phyloP scores from a whole-genome alignment of 2,329 filamentous ascomycete genomes.

The Zopfia rhizophila region DNA sequence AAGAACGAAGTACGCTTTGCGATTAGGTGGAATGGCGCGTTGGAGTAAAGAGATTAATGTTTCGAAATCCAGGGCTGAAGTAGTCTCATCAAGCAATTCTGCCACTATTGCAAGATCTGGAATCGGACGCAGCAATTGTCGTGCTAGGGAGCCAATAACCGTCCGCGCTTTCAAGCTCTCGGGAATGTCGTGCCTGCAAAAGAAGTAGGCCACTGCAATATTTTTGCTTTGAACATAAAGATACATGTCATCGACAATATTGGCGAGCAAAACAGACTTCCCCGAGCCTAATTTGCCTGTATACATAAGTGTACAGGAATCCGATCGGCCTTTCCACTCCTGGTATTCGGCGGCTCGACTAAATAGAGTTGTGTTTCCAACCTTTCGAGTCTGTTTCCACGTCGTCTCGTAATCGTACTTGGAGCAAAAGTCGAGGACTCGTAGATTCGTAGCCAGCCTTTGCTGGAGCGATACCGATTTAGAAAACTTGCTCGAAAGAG shows the following conservation, averaged over 20 bases:
- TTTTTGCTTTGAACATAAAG: conserved; percentile 7
- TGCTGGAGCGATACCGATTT: conserved; percentile 21
- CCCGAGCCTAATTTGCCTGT: conserved; percentile 57
- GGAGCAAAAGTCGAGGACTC: conserved; percentile 50
- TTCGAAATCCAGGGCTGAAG: conserved; percentile 20
- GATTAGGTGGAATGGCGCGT: conserved; percentile 18
- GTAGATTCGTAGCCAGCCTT: conserved; percentile 25
- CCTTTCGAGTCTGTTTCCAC: conserved; percentile 54
- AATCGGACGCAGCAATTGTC: conserved; percentile 50
- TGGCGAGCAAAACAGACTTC: conserved; percentile 59
- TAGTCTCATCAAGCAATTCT: conserved; percentile 12
- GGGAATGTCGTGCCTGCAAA: conserved; percentile 35
- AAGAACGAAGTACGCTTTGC: conserved; percentile 44
- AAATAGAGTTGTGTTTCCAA: conserved; percentile 44
- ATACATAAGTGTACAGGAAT: conserved; percentile 46
- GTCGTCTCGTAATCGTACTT: conserved; percentile 48
- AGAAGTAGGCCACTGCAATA: conserved; percentile 37
- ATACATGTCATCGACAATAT: conserved; percentile 50
- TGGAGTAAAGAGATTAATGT: conserved; percentile 32
- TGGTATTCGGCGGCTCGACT: conserved; percentile 25
- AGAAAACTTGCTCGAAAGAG: conserved; percentile 22
- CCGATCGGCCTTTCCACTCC: conserved; percentile 31
- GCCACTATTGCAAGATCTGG: conserved; percentile 27
- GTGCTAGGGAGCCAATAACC: conserved; percentile 36
- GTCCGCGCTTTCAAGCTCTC: conserved; percentile 36